Base-by-base conservation (phyloP, 768 basidiomycete species). In the Hygrophorus pudorinus region DNA sequence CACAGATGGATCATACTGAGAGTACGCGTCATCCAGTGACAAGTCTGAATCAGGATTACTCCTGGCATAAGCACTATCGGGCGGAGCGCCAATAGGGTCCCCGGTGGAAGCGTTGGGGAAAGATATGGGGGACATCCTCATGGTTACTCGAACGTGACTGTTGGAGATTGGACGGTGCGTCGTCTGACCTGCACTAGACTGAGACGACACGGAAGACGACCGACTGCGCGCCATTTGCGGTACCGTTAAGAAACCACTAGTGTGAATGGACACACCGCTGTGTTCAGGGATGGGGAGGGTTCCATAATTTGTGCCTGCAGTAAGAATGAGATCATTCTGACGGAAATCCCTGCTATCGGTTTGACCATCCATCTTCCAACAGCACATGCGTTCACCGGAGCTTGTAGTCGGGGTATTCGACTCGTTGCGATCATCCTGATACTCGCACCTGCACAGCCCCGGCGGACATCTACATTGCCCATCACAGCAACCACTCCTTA, bases 21-120 rank as follows among this genome's bases (percentile, higher is more conserved):
- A 16, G n/a, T 34, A 29, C 8, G 9, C 7, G 13, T 43, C 48
- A 27, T 44, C 48, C 9, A 43, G 28, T 7, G 48, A 49, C 1
- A 32, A 27, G 34, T 44, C 44, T 5, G 47, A 40, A 39, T 47
- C 51, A 5, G 51, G 48, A 33, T 52, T 50, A 38, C 51, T 52
- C 33, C 41, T 30, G 4, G 51, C 37, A 41, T 52, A 49, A n/a
- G 40, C 17, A 30, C 24, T 24, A 16, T 35, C 35, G 29, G 12
- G 27, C 7, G 24, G 24, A 3, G 24, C 4, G 7, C 24, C 24
- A 24, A 24, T 24, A 24, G 24, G n/a, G n/a, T n/a, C n/a, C n/a
- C n/a, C n/a, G n/a, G n/a, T n/a, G n/a, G n/a, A n/a, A n/a, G n/a
- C n/a, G n/a, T n/a, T n/a, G n/a, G n/a, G n/a, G n/a, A n/a, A n/a